These are phyloP conservation scores for Fusarium sp. DNA, from an alignment of 2,329 filamentous ascomycete genomes.

Conservation along the genomic window DNA sequence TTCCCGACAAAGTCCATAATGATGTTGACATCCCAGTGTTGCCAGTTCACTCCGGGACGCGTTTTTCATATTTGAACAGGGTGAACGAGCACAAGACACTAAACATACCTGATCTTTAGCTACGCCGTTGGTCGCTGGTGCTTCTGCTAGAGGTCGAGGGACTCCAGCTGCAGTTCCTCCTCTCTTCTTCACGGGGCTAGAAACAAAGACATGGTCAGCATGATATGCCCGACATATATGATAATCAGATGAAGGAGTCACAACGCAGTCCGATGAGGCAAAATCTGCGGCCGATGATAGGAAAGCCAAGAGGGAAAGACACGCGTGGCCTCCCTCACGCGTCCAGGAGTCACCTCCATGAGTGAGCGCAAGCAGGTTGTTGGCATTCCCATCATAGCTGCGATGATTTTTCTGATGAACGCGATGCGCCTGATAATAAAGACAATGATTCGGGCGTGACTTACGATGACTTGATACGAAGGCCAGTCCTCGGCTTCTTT, in stretches of 20 bases:
- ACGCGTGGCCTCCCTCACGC: constrained; percentile 32
- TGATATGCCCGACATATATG: background rate
- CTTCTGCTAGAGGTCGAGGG: constrained; percentile 73
- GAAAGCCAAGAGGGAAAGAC: constrained; percentile 23
- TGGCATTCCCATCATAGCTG: constrained; percentile 1
- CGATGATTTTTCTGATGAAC: constrained; percentile 7
- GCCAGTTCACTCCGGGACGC: background rate
- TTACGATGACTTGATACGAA: constrained; percentile 78
- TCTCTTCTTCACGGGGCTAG: constrained; percentile 80
- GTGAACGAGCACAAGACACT: background rate
- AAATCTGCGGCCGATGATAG: constrained; percentile 6
- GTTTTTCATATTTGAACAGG: background rate
- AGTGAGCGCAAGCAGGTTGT: background rate
- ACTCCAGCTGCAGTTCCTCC: constrained; percentile 76
- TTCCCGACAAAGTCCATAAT: constrained; percentile 14
- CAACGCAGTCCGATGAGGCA: background rate
- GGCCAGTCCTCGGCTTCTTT: constrained; percentile 72
- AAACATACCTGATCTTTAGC: constrained; percentile 64
- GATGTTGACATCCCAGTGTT: constrained; percentile 5
- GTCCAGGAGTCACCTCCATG: constrained; percentile 16
- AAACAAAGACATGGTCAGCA: constrained; percentile 47
- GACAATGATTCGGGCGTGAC: constrained; percentile 53
- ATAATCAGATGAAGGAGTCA: background rate
- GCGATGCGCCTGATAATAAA: constrained; percentile 3
- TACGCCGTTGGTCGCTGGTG: constrained; percentile 70